A percentile compares a stretch with the other conserved stretches of the same genome.
These are phyloP conservation scores for Oxytropis ochrocephala DNA, from an alignment of 306 rosid species.

Conservation along the genomic window DNA sequence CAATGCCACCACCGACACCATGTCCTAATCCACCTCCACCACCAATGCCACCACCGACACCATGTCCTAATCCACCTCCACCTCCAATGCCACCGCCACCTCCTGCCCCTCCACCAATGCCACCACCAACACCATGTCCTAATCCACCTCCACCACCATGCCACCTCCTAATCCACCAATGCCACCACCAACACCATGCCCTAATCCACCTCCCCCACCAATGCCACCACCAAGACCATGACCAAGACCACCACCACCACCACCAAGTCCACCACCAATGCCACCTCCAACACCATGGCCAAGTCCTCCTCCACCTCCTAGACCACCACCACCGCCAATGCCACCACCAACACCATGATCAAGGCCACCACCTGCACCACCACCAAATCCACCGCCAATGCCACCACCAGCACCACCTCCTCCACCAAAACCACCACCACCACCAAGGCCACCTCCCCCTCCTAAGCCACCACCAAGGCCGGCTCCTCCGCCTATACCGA, in stretches of 20 bases:
- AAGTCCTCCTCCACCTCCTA: background rate
- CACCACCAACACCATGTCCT: background rate
- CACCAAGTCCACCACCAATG: background rate
- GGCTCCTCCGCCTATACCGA: background rate
- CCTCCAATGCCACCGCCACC: background rate
- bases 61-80: background rate
- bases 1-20: background rate
- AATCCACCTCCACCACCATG: background rate
- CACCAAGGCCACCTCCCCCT: slow-evolving; percentile 14
- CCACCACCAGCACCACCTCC: slow-evolving; percentile 13
- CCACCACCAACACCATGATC: slow-evolving; percentile 3
- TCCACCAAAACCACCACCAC: background rate
- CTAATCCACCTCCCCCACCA: background rate
- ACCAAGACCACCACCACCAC: background rate
- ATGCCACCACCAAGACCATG: background rate
- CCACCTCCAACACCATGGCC: slow-evolving; percentile 17
- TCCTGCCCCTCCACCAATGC: background rate
- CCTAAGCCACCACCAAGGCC: slow-evolving; percentile 9
- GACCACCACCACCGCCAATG: background rate
- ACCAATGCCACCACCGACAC: background rate
- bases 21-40: background rate
- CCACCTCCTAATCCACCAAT: slow-evolving; percentile 10
- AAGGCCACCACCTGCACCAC: slow-evolving; percentile 6
- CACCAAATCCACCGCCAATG: background rate
- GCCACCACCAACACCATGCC: background rate